A percentile compares a stretch with the other conserved stretches of the same genome.
Conservation (phyloP, 2,329 filamentous ascomycete species). For the Diaporthe batatas region DNA sequence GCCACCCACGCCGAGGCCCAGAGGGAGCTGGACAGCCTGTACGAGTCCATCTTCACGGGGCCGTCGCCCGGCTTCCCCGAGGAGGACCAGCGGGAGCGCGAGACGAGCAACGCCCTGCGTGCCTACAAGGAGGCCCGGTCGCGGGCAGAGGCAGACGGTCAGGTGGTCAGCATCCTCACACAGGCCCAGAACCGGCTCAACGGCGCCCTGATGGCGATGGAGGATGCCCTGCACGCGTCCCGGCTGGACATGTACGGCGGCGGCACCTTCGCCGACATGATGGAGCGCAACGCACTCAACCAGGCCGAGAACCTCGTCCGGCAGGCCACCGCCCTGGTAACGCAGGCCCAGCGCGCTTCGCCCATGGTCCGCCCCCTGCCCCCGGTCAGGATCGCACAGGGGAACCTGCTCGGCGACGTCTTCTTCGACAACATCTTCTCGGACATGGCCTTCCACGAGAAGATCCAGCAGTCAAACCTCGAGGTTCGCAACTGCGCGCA, state of each 20-base stretch:
- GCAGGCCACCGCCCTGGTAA: conserved; percentile 56
- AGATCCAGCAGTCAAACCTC: conserved; percentile 60
- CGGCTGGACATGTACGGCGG: conserved; percentile 64
- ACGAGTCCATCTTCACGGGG: conserved; percentile 66
- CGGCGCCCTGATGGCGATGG: conserved; percentile 54
- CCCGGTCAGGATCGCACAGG: conserved; percentile 58
- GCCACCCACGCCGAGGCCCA: conserved; percentile 57
- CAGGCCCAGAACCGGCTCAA: conserved; percentile 55
- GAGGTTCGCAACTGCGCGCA: conserved; percentile 54
- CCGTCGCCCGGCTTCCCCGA: conserved; percentile 65
- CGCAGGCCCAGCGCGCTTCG: conserved; percentile 57
- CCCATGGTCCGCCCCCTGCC: conserved; percentile 56
- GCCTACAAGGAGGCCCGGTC: conserved; percentile 55
- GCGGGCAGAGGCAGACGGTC: conserved; percentile 55
- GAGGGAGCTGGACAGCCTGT: conserved; percentile 63
- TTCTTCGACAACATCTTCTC: conserved; percentile 69
- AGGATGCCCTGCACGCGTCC: conserved; percentile 57
- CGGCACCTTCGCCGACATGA: conserved; percentile 62
- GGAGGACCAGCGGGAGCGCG: conserved; percentile 63
- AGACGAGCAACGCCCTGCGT: conserved; percentile 51
- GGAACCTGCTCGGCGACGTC: conserved; percentile 62
- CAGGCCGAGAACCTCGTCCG: conserved; percentile 59
- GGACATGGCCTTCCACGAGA: conserved; percentile 65
- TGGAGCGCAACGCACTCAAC: conserved; percentile 65
- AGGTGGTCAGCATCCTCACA: conserved; percentile 56